Percentiles rank a stretch among this genome's conserved stretches.
phyloP scores from a whole-genome alignment of 129 eudicot genomes.

The Flaveria trinervia region DNA sequence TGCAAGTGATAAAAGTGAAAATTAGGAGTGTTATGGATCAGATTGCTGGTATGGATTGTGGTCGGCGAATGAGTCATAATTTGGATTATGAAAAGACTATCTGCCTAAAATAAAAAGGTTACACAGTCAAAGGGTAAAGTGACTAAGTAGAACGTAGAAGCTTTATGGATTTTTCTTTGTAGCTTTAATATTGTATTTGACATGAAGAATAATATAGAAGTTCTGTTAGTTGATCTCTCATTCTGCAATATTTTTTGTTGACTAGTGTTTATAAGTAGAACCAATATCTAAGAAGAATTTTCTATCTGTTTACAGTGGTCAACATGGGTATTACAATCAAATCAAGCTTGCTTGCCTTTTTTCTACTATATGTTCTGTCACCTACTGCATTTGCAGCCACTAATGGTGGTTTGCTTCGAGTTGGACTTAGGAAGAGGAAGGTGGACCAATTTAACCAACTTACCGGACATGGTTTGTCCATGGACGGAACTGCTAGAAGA shows the following conservation, averaged over 20 bases:
- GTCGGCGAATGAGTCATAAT: too few relatives aligned
- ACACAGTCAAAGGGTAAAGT: neutral
- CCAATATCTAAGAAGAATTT: constrained; percentile 12
- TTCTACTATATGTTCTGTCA: constrained; percentile 48
- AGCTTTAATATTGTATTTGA: neutral
- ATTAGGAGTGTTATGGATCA: too few relatives aligned
- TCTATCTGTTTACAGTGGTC: constrained; percentile 39
- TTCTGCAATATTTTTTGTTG: constrained; percentile 9
- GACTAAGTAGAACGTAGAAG: neutral
- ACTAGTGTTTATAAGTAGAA: neutral
- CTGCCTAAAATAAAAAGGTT: too few relatives aligned
- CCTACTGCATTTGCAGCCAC: constrained; percentile 41
- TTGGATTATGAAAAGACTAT: too few relatives aligned
- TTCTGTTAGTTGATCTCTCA: constrained; percentile 17
- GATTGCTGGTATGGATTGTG: too few relatives aligned
- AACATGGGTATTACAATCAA: constrained; percentile 49
- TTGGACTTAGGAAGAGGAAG: constrained; percentile 75
- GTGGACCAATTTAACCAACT: constrained; percentile 49
- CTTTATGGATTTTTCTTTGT: neutral
- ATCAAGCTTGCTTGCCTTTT: constrained; percentile 36
- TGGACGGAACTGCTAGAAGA: constrained; percentile 37
- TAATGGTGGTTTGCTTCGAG: constrained; percentile 56
- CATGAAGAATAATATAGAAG: neutral
- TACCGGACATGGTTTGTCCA: constrained; percentile 36
- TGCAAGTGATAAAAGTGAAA: too few relatives aligned